These are phyloP conservation scores for Xylariales sp. DNA, from an alignment of 2,329 filamentous ascomycete genomes.

Conservation along the genomic window DNA sequence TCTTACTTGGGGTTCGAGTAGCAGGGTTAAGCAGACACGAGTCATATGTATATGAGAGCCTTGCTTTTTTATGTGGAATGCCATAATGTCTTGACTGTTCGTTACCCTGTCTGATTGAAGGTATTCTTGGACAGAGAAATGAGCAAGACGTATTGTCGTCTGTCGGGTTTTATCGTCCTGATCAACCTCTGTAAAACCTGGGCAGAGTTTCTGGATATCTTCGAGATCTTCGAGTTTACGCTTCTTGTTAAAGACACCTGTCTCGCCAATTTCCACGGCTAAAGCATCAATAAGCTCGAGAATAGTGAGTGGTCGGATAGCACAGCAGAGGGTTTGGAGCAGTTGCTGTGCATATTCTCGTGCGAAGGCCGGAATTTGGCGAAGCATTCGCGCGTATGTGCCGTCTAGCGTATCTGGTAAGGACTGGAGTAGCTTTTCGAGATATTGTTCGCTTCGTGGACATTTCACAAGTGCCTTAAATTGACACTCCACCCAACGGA, in stretches of 20 bases:
- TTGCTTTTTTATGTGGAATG: not conserved
- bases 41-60: not conserved
- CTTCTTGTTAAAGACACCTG: not conserved
- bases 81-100: not conserved
- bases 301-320: constrained; percentile 1
- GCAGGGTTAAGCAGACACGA: constrained; percentile 1
- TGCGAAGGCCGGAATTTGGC: not conserved
- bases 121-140: constrained; percentile 8
- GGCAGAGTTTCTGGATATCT: constrained; percentile 2
- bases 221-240: not conserved
- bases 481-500: constrained; percentile 31
- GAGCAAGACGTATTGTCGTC: not conserved
- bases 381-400: constrained; percentile 30
- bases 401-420: constrained; percentile 28
- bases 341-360: constrained; percentile 1
- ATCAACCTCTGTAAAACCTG: constrained; percentile 4
- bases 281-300: constrained; percentile 3
- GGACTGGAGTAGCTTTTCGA: constrained; percentile 23
- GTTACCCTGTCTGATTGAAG: constrained; percentile 3
- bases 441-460: constrained; percentile 16
- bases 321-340: not conserved
- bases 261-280: not conserved
- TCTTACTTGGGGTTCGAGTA: not conserved
- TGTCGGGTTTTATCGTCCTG: not conserved
- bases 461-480: constrained; percentile 21